phyloP scores from a whole-genome alignment of 345 rosid genomes.

The Moricandia moricandioides region DNA sequence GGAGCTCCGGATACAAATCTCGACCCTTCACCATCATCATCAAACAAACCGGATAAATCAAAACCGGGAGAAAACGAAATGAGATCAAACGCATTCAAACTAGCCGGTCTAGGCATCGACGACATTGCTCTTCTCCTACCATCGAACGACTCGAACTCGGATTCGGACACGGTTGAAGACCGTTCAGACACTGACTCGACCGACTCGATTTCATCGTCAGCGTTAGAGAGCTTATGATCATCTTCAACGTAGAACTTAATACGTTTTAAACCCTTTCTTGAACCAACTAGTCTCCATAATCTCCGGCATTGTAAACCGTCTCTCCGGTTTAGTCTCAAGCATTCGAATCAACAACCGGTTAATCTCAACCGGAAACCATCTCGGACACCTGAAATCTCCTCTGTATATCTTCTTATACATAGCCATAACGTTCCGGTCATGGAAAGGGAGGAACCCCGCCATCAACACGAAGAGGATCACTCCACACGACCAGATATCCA shows the following conservation, averaged over 20 bases:
- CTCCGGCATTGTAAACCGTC: conserved; percentile 63
- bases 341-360: conserved; percentile 51
- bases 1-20: conserved; percentile 68
- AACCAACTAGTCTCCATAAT: conserved; percentile 81
- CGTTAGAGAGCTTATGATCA: conserved; percentile 42
- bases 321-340: conserved; percentile 69
- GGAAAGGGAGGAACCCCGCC: conserved; percentile 78
- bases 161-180: conserved; percentile 51
- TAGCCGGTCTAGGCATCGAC: conserved; percentile 57
- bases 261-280: conserved; percentile 63
- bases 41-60: conserved; percentile 64
- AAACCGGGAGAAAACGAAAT: conserved; percentile 71
- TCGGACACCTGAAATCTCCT: conserved; percentile 70
- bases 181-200: conserved; percentile 42
- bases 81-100: conserved; percentile 69
- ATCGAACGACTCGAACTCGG: conserved; percentile 46
- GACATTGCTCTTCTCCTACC: conserved; percentile 24
- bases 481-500: conserved; percentile 92
- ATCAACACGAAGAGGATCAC: conserved; percentile 72
- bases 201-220: conserved; percentile 40
- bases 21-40: conserved; percentile 60
- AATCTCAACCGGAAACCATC: conserved; percentile 71
- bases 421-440: conserved; percentile 67
- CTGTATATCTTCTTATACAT: conserved; percentile 76
- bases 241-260: conserved; percentile 61